A percentile compares a stretch with the other conserved stretches of the same genome.
phyloP scores from a whole-genome alignment of 1,139 yeast species.

The Candida neerlandica region DNA sequence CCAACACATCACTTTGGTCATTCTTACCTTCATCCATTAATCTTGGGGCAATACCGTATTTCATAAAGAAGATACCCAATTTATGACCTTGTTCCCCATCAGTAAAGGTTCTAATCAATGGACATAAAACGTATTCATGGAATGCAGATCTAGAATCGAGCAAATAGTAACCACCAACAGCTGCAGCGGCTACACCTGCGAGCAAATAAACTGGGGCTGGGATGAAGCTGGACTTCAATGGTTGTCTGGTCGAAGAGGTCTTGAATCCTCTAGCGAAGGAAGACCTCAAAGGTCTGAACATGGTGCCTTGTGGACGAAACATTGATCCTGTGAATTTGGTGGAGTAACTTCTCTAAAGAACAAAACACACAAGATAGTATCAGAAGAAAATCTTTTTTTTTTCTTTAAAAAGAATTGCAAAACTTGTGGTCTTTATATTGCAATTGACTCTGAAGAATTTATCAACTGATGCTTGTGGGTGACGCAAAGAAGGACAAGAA shows the following conservation, averaged over 20 bases:
- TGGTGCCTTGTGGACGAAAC: background rate
- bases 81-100: conserved; percentile 86
- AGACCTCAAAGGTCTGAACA: no score
- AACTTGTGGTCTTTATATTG: background rate
- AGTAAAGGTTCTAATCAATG: conserved; percentile 67
- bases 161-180: conserved; percentile 41
- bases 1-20: conserved; percentile 53
- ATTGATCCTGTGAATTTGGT: background rate
- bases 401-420: background rate
- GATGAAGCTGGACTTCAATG: conserved; percentile 26
- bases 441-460: background rate
- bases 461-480: background rate
- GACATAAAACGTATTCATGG: conserved; percentile 80
- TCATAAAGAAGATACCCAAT: conserved; percentile 70
- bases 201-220: conserved; percentile 30
- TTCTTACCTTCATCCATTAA: conserved; percentile 49
- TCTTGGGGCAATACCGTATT: conserved; percentile 67
- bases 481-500: background rate
- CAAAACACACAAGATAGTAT: background rate
- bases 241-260: background rate
- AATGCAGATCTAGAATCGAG: conserved; percentile 81
- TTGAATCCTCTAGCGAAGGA: conserved; percentile 1
- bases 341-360: background rate
- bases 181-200: conserved; percentile 30
- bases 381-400: background rate